Conservation (phyloP, 169 alveolate species). For the Cardiosporidium cionae region DNA sequence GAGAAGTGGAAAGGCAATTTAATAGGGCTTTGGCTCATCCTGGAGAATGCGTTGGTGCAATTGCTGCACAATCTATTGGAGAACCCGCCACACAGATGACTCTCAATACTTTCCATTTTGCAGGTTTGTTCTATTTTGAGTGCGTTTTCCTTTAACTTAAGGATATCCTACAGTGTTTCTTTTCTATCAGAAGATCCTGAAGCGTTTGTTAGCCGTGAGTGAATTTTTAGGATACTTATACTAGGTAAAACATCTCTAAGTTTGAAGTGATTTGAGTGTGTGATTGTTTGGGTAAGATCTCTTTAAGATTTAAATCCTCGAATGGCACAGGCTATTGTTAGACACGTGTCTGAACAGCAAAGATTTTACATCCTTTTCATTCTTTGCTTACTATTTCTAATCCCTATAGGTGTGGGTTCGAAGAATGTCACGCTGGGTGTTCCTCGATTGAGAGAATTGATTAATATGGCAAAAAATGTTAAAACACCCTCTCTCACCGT, state of each 20-base stretch:
- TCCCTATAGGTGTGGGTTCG: slow-evolving; percentile 92
- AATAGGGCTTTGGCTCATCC: slow-evolving; percentile 91
- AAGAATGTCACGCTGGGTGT: slow-evolving; percentile 99
- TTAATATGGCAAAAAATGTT: slow-evolving; percentile 95
- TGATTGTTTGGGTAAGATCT: too few species aligned
- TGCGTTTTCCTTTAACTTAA: not conserved
- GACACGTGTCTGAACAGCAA: not conserved
- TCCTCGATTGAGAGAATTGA: slow-evolving; percentile 97
- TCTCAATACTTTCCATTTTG: slow-evolving; percentile 99
- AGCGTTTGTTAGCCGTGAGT: too few species aligned
- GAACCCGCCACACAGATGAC: slow-evolving; percentile 99
- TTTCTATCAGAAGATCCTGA: too few species aligned
- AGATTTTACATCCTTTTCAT: not conserved
- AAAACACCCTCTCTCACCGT: slow-evolving; percentile 95
- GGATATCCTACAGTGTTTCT: too few species aligned
- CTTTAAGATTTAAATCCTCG: too few species aligned
- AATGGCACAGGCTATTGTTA: too few species aligned
- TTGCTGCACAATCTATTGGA: slow-evolving; percentile 99
- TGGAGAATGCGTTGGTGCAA: slow-evolving; percentile 95
- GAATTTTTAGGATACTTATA: too few species aligned
- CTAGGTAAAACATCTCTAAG: too few species aligned
- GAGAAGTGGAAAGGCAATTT: slow-evolving; percentile 92
- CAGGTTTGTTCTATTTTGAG: too few species aligned
- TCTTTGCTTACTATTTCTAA: not conserved
- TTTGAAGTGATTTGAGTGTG: too few species aligned